phyloP scores from a whole-genome alignment of 805 yeast genomes.

The Cyberlindnera euphorbiiphila region DNA sequence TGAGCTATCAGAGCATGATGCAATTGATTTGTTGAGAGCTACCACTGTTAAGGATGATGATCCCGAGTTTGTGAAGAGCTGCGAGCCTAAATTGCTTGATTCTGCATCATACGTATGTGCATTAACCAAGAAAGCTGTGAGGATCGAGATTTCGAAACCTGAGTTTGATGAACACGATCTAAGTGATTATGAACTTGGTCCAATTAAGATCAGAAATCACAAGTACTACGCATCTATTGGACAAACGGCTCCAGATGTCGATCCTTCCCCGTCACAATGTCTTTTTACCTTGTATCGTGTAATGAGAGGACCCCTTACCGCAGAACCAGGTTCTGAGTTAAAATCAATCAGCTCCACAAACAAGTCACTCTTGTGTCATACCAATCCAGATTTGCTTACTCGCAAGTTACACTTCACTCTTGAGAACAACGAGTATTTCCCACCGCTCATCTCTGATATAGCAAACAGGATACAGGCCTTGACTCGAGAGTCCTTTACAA shows the following conservation, averaged over 20 bases:
- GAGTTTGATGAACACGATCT: slow-evolving; percentile 49
- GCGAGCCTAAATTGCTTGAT: slow-evolving; percentile 39
- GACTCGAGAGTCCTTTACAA: slow-evolving; percentile 45
- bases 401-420: slow-evolving; percentile 43
- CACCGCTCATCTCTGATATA: slow-evolving; percentile 41
- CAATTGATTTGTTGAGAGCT: slow-evolving; percentile 27
- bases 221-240: slow-evolving; percentile 25
- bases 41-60: slow-evolving; percentile 20
- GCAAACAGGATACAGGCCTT: slow-evolving; percentile 31
- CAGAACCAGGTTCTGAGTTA: slow-evolving; percentile 39
- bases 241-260: neutral
- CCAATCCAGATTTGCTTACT: slow-evolving; percentile 52
- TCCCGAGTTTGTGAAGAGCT: slow-evolving; percentile 8
- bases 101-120: slow-evolving; percentile 45
- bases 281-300: slow-evolving; percentile 58
- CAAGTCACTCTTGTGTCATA: slow-evolving; percentile 49
- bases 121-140: slow-evolving; percentile 42
- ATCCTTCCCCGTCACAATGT: slow-evolving; percentile 57
- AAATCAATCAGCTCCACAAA: slow-evolving; percentile 54
- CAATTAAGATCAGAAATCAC: slow-evolving; percentile 49
- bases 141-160: slow-evolving; percentile 49
- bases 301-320: slow-evolving; percentile 60
- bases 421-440: slow-evolving; percentile 35
- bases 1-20: slow-evolving; percentile 27
- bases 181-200: slow-evolving; percentile 41